These are phyloP conservation scores for Lactifluus subvellereus DNA, from an alignment of 768 basidiomycete genomes.

Conservation along the genomic window DNA sequence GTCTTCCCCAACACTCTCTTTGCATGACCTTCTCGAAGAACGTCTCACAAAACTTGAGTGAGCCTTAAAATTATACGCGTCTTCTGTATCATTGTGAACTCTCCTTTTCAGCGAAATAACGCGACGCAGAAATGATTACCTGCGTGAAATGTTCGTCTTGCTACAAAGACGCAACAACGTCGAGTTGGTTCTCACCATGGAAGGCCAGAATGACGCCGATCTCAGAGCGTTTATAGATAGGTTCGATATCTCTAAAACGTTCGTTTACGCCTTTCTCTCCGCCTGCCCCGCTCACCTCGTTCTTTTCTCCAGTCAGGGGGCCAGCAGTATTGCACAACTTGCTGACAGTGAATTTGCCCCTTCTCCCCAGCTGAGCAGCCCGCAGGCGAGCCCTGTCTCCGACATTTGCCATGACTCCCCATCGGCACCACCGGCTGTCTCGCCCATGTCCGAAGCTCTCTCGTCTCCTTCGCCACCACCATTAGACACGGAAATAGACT, in stretches of 20 bases:
- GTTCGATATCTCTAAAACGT: constrained; percentile 52
- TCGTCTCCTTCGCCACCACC: constrained; percentile 21
- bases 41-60: constrained; percentile 24
- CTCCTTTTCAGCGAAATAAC: constrained; percentile 47
- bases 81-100: background rate
- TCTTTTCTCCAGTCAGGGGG: constrained; percentile 31
- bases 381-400: constrained; percentile 8
- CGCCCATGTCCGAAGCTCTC: constrained; percentile 26
- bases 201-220: constrained; percentile 36
- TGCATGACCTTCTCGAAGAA: constrained; percentile 1
- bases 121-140: constrained; percentile 60
- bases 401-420: constrained; percentile 3
- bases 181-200: constrained; percentile 38
- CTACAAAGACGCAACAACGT: constrained; percentile 47
- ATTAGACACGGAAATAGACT: background rate
- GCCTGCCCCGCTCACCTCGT: constrained; percentile 4
- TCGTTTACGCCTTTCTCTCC: constrained; percentile 24
- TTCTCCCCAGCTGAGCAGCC: constrained; percentile 16
- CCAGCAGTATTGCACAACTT: constrained; percentile 29
- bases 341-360: constrained; percentile 26
- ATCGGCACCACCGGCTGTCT: constrained; percentile 15
- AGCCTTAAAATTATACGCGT: background rate
- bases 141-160: constrained; percentile 67
- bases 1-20: background rate
- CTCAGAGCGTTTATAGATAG: constrained; percentile 48